Base-by-base conservation (phyloP, 805 yeast species). In the Candida maesae region DNA sequence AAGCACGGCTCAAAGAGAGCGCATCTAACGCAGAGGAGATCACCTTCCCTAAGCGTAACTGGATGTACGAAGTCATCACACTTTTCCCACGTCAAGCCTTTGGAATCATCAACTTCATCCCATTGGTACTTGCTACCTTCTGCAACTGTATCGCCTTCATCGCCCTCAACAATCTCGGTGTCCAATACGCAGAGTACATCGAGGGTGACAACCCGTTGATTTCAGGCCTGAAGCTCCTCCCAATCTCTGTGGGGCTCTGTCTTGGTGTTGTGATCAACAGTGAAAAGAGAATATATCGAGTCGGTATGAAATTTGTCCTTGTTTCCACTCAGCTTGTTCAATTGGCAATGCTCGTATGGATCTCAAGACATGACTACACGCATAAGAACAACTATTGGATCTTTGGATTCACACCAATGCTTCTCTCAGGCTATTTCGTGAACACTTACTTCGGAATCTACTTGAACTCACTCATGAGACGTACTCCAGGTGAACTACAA, bases 401-500 rank as follows among this genome's bases (percentile, higher is more conserved):
- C 23, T 57, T 46, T 37, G 51, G 52, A 18, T 57, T 56, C 43
- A 56, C 56, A 36, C 55, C 50, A 24, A 59, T 38, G 28, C 42
- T 51, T 26, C 41, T 57, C 18, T 35, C 44, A 34, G 66, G 63
- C 7, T 38, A 44, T 20, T 59, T 60, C 2, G 41, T 47, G 1
- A 66, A 66, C 30, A 38, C 61, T 2, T 67, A 58, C 44, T 66
- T 64, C 47, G 55, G 65, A 17, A 58, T 65, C 4, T 68, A 60
- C 36, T 38, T 61, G 25, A 62, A 56, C 24, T 55, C 62, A 6
- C 49, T 67, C 8, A 52, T 58, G 44, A 33, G 55, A 33, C 35
- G 58, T 14, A 60, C 71, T 7, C 73, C 75, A 0, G 35, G 51
- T 5, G 62, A 65, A 35, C 43, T 65, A n/a, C 72, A 68, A 39